phyloP scores from a whole-genome alignment of 768 basidiomycete species.

The Lanmaoa pseudosensibilis region DNA sequence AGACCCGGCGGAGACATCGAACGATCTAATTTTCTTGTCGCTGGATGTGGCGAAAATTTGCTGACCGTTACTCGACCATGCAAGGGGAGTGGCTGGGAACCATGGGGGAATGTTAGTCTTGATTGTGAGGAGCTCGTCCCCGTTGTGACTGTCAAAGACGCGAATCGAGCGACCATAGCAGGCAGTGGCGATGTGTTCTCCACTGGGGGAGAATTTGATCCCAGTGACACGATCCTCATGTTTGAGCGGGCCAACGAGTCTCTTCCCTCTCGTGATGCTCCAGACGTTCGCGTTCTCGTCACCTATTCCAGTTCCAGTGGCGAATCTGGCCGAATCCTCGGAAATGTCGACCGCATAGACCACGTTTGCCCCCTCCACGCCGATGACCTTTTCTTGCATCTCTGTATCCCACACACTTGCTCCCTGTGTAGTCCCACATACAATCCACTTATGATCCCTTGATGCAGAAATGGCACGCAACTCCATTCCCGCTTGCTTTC shows the following conservation, averaged over 20 bases:
- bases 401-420: not conserved
- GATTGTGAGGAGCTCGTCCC: not conserved
- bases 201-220: not conserved
- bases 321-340: not conserved
- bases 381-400: not conserved
- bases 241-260: not conserved
- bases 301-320: not conserved
- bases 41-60: too few species aligned
- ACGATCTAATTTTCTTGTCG: too few species aligned
- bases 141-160: not conserved
- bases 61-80: too few species aligned
- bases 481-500: not conserved
- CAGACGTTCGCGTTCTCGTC: not conserved
- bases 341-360: not conserved
- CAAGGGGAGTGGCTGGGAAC: too few species aligned
- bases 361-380: not conserved
- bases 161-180: not conserved
- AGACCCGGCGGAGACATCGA: too few species aligned
- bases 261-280: not conserved
- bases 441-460: not conserved
- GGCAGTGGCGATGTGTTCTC: not conserved
- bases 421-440: not conserved
- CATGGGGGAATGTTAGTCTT: not conserved
- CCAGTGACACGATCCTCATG: accelerated
- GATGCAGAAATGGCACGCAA: not conserved